phyloP scores from a whole-genome alignment of 306 rosid species.

The Lablab purpureus region DNA sequence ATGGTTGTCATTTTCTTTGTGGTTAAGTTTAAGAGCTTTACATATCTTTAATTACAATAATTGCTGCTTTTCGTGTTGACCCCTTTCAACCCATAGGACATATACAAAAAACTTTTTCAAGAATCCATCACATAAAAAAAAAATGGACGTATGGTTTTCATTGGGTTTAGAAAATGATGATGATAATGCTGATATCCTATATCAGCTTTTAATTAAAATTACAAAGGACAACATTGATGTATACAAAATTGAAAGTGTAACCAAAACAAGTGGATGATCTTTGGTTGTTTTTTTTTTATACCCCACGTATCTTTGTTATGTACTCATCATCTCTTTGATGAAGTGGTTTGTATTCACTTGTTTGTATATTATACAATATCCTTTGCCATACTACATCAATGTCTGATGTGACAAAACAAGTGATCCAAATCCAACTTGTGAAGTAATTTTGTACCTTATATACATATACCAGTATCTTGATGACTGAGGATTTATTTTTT shows the following conservation, averaged over 20 bases:
- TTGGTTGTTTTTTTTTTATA: not conserved
- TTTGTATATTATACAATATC: constrained; percentile 41
- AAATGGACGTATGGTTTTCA: constrained; percentile 31
- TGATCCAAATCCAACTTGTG: constrained; percentile 33
- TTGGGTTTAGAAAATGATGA: constrained; percentile 39
- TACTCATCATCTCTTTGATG: constrained; percentile 34
- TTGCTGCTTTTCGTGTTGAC: constrained; percentile 48
- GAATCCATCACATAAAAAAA: not conserved
- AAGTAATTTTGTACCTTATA: not conserved
- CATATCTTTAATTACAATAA: constrained; percentile 41
- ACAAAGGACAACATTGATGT: constrained; percentile 36
- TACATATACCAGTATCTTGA: constrained; percentile 23
- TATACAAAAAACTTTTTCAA: constrained; percentile 15
- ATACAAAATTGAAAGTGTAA: constrained; percentile 30
- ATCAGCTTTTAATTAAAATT: constrained; percentile 39
- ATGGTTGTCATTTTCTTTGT: constrained; percentile 37
- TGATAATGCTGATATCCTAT: constrained; percentile 42
- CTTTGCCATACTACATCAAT: constrained; percentile 26
- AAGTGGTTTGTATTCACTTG: constrained; percentile 15
- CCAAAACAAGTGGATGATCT: constrained; percentile 47
- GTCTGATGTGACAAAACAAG: constrained; percentile 55
- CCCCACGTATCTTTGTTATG: constrained; percentile 44
- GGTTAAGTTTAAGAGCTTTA: constrained; percentile 41
- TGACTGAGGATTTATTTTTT: constrained; percentile 26
- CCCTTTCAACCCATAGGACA: constrained; percentile 38